Evolutionary conservation across 148 eudicot species (phyloP), one percentile per base, ranked within the genome.

Genomic region (Vaccinium darrowii): DNA sequence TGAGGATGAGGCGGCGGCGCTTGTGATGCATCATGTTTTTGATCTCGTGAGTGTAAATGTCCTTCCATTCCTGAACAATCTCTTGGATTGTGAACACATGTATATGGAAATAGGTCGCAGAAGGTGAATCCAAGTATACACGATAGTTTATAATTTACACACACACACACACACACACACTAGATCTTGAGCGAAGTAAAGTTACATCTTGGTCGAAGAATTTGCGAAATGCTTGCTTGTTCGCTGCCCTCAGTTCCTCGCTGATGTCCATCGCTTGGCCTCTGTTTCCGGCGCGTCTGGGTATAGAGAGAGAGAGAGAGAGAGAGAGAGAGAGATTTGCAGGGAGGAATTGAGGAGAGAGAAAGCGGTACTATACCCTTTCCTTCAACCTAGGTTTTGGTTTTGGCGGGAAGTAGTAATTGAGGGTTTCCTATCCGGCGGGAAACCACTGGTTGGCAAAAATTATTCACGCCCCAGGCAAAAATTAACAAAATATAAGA

Each of bases 191-290:
- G 1, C 36, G 47, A 67, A 56, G 84, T 62, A 43, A 14, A 62
- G 23, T 82, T 94, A 94, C 98, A 82, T 92, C 94, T 89, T 91
- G 94, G 47, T 95, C 94, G 50, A 95, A 87, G 90, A 95, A 95
- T 65, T 94, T 95, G 82, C 92, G 93, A 86, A 95, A 95, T 1
- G 94, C 90, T 58, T 94, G 94, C 91, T 90, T 94, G 93, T 95
- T 98, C 47, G 96, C 92, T 15, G 95, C 93, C 83, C 90, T 88
- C 12, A 90, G 88, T 83, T 95, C 98, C 73, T 93, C 93, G 88
- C 98, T 95, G 84, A 94, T 88, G 83, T 95, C 98, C 98, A 95
- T 95, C 57, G 47, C 85, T 60, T 49, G 11, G 13, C 21, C 87
- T 83, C 72, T 23, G 81, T 12, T 49, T 60, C 79, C 53, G 85